A percentile compares a stretch with the other conserved stretches of the same genome.
Evolutionary conservation across 495 filamentous ascomycete genomes (phyloP).

Genomic region (Penicillium odoratum): DNA sequence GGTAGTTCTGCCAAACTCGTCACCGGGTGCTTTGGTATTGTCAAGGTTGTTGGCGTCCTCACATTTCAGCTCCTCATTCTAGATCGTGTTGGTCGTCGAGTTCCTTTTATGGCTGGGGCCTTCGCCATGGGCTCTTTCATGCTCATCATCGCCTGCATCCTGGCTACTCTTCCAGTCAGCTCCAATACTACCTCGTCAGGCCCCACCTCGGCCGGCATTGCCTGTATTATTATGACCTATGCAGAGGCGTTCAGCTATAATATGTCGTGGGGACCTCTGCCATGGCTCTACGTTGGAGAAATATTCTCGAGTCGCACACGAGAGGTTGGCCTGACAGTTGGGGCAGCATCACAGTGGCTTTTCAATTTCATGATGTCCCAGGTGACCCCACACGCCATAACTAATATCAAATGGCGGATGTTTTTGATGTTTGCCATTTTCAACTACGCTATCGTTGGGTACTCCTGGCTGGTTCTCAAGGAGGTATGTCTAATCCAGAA

Average conservation of each 20-base stretch:
- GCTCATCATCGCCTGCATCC: conserved; percentile 52
- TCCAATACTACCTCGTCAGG: conserved; percentile 22
- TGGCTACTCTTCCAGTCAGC: conserved; percentile 44
- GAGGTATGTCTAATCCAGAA: conserved; percentile 29
- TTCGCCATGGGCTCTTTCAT: conserved; percentile 50
- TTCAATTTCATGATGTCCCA: conserved; percentile 58
- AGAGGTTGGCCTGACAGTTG: conserved; percentile 46
- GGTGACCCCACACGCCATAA: conserved; percentile 52
- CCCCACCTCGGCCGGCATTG: conserved; percentile 41
- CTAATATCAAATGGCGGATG: conserved; percentile 51
- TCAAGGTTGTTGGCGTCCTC: conserved; percentile 46
- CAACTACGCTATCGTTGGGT: conserved; percentile 44
- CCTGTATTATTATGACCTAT: conserved; percentile 52
- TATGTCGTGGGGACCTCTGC: conserved; percentile 39
- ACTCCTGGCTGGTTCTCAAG: conserved; percentile 50
- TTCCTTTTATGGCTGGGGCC: conserved; percentile 54
- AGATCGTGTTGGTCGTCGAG: conserved; percentile 53
- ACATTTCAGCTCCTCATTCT: conserved; percentile 49
- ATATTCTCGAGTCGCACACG: conserved; percentile 56
- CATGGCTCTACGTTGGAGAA: conserved; percentile 48
- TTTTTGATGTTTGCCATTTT: conserved; percentile 60
- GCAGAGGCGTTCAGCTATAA: conserved; percentile 48
- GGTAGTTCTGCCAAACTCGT: conserved; percentile 44
- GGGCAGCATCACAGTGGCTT: conserved; percentile 54
- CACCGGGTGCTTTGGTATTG: conserved; percentile 50